Evolutionary conservation across 2,329 filamentous ascomycete species (phyloP), one percentile per base, ranked within the genome.

Genomic region (Venturia effusa): DNA sequence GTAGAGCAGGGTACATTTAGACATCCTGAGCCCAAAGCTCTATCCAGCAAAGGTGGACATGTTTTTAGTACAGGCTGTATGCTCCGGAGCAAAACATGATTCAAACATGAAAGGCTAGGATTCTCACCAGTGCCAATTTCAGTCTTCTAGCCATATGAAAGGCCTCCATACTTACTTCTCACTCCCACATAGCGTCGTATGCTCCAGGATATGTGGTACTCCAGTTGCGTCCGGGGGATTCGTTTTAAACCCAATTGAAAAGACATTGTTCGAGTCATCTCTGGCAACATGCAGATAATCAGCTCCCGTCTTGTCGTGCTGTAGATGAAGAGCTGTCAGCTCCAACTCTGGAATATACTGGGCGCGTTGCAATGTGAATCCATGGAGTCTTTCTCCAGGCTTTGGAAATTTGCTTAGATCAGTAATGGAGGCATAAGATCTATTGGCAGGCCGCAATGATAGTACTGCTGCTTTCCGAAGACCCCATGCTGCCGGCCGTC

Each of bases 181-280:
- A 73, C 93, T 97, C 27, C 94, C 94, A 72, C 94, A 99, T 54
- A 99, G 80, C 1, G 94, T 97, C 24, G 94, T 97, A 78, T 99
- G 94, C 79, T 99, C 94, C 64, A 99, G 82, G 69, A 99, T 97
- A 77, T 99, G 94, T 22, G 94, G 94, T 54, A 99, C 87, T 61
- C 94, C 94, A 0, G 94, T 97, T 72, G 94, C 92, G 76, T 99
- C 92, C 10, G 92, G 92, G 22, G 94, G 94, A 74, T 97, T 97
- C 30, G 94, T 99, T 84, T 97, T 97, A 85, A 99, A 99, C 62
- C 92, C 94, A 71, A 99, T 95, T 43, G 92, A 95, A 78, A 99
- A 99, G 73, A 97, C 94, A 89, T 99, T 99, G 79, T 99, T 99
- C 80, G 88, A 89, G 73, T 99, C 94, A 65, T 97, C 92, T 69